These are phyloP conservation scores for Erysiphe neolycopersici DNA, from an alignment of 2,329 filamentous ascomycete genomes.

Conservation along the genomic window DNA sequence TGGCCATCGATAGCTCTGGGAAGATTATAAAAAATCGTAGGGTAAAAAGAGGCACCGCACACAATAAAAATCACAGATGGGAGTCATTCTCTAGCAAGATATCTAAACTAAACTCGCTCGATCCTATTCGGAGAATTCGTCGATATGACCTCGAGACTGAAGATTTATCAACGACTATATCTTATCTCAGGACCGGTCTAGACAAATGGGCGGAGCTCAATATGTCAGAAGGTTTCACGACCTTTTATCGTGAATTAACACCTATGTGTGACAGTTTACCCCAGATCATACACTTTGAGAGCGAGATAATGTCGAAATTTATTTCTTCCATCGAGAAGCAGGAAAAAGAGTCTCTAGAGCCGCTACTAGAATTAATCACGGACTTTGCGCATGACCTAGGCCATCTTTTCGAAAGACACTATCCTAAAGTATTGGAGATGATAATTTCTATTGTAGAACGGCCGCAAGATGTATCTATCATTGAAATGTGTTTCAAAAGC, in stretches of 20 bases:
- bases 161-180: constrained; percentile 50
- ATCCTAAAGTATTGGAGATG: constrained; percentile 44
- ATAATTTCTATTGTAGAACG: constrained; percentile 55
- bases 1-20: constrained; percentile 35
- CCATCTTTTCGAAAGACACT: constrained; percentile 66
- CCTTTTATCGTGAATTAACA: constrained; percentile 48
- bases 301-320: constrained; percentile 56
- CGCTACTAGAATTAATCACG: constrained; percentile 63
- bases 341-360: constrained; percentile 60
- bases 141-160: constrained; percentile 60
- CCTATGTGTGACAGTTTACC: constrained; percentile 71
- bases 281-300: constrained; percentile 75
- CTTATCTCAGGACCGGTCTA: constrained; percentile 60
- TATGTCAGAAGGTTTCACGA: constrained; percentile 52
- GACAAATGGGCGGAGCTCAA: constrained; percentile 85
- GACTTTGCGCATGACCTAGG: constrained; percentile 91
- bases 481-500: constrained; percentile 91
- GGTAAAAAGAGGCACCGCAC: constrained; percentile 41
- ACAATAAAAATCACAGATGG: constrained; percentile 67
- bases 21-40: constrained; percentile 43
- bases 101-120: constrained; percentile 64
- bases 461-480: constrained; percentile 58
- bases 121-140: constrained; percentile 73
- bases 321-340: constrained; percentile 49
- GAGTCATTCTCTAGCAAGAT: constrained; percentile 80